Base-by-base conservation (phyloP, 1,284 basidiomycete genomes). In the Pyrrhoderma lamaoense region DNA sequence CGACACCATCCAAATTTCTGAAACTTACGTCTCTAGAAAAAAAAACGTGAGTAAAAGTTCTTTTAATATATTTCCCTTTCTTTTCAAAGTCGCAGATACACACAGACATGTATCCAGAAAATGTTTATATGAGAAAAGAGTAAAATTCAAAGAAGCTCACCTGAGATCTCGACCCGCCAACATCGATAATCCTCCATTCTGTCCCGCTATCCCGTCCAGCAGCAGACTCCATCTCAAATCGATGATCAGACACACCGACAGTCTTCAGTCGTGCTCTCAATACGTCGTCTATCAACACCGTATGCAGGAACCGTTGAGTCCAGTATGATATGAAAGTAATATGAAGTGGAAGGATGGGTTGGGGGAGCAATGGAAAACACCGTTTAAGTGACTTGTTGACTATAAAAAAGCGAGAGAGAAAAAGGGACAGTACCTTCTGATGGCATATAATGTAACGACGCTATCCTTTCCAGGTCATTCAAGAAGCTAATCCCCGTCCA, bases 241-340 rank as follows among this genome's bases (percentile, higher is more conserved):
- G 44, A 45, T 62, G 57, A 42, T 62, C 60, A 7, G 57, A 56
- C 1, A 62, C 58, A 14, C 60, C 60, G 36, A 61, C 58, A 8
- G 60, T 62, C 43, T 59, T 59, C 22, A 62, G 57, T 14, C 60
- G 53, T 5, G 60, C 60, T 42, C 57, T 58, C 9, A 62, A 53
- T 16, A 62, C 57, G 39, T 62, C 60, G 42, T 61, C 60, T 49
- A 27, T n/a, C n/a, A n/a, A n/a, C n/a, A n/a, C n/a, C n/a, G n/a
- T n/a, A n/a, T n/a, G n/a, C n/a, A n/a, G n/a, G n/a, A n/a, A n/a
- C n/a, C n/a, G n/a, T n/a, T n/a, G n/a, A n/a, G n/a, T n/a, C n/a
- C n/a, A n/a, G n/a, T n/a, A n/a, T n/a, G n/a, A n/a, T n/a, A n/a
- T n/a, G n/a, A n/a, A 44, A 44, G 38, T 14, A 44, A 11, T 5